phyloP scores from a whole-genome alignment of 164 flowering plant genomes.

The Berberis thunbergii region DNA sequence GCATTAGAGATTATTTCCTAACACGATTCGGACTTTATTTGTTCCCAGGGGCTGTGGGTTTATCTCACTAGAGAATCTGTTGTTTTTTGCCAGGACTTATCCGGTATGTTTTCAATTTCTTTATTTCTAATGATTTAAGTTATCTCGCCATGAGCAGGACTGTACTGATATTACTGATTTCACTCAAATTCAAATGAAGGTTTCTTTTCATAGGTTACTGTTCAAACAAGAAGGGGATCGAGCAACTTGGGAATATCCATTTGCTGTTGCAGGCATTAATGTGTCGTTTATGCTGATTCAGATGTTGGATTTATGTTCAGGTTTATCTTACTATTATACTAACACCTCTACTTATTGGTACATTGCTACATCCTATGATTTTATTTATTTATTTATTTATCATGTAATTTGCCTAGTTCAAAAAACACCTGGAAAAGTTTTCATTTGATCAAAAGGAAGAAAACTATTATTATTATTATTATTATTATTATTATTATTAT shows the following conservation, averaged over 20 bases:
- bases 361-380: too few relatives aligned
- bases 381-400: background rate
- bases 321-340: conserved; percentile 24
- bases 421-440: too few relatives aligned
- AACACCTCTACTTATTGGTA: background rate
- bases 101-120: conserved; percentile 45
- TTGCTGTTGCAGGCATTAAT: conserved; percentile 98
- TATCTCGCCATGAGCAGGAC: background rate
- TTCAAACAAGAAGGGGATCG: conserved; percentile 67
- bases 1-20: background rate
- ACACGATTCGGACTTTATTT: conserved; percentile 4
- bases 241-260: conserved; percentile 92
- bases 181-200: conserved; percentile 58
- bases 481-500: too few relatives aligned
- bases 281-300: conserved; percentile 84
- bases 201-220: conserved; percentile 78
- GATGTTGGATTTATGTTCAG: conserved; percentile 80
- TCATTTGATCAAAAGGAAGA: too few relatives aligned
- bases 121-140: background rate
- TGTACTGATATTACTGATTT: conserved; percentile 29
- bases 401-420: background rate
- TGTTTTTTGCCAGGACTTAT: conserved; percentile 69
- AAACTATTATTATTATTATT: too few relatives aligned
- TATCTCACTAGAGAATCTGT: conserved; percentile 85
- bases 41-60: conserved; percentile 83